phyloP scores from a whole-genome alignment of 192 early-diverging fungal genomes.

The Cladochytrium replicatum region DNA sequence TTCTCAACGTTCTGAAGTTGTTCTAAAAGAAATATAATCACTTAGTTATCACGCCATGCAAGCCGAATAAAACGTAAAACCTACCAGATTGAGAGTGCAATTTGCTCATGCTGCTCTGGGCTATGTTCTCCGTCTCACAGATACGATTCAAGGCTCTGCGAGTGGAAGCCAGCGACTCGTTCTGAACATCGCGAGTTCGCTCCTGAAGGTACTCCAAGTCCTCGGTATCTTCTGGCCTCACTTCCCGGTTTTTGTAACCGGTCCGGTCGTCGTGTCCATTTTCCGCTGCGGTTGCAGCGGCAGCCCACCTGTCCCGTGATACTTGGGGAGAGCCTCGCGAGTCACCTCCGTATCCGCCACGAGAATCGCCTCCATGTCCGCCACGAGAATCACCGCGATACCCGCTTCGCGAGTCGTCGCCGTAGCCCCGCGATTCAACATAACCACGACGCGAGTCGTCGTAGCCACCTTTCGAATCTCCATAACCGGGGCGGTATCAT shows the following conservation, averaged over 20 bases:
- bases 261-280: too few relatives aligned
- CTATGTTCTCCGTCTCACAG: conserved; percentile 27
- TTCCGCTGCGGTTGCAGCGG: too few relatives aligned
- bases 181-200: conserved; percentile 34
- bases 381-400: too few relatives aligned
- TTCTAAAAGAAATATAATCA: conserved; percentile 15
- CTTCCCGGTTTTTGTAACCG: conserved; percentile 20
- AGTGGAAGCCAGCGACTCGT: conserved; percentile 33
- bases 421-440: too few relatives aligned
- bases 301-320: too few relatives aligned
- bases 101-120: conserved; percentile 15
- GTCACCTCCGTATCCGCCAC: too few relatives aligned
- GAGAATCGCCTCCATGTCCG: too few relatives aligned
- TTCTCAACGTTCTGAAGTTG: conserved; percentile 32
- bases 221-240: conserved; percentile 23
- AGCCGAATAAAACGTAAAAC: conserved; percentile 3
- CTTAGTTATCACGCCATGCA: neutral
- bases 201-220: conserved; percentile 28
- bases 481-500: too few relatives aligned
- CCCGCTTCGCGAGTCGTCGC: too few relatives aligned
- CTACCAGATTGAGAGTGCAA: conserved; percentile 33
- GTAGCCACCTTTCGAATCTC: too few relatives aligned
- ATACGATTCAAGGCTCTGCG: conserved; percentile 31
- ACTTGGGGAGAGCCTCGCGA: too few relatives aligned
- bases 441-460: too few relatives aligned